Percentiles rank a stretch among this genome's conserved stretches.
These are phyloP conservation scores for Phyllosticta citriasiana DNA, from an alignment of 2,329 filamentous ascomycete genomes.

Conservation along the genomic window DNA sequence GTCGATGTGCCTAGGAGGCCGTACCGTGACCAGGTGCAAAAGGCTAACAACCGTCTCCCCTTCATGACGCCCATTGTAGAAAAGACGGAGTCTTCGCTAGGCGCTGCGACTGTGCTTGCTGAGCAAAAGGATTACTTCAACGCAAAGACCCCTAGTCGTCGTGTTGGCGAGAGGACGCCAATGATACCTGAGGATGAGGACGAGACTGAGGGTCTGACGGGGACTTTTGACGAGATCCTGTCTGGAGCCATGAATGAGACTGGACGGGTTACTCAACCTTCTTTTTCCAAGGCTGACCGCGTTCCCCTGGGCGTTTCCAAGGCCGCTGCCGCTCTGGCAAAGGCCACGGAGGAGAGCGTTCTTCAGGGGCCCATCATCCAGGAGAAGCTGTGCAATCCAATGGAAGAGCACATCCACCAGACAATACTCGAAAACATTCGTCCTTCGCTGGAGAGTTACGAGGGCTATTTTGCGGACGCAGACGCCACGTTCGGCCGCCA, in stretches of 20 bases:
- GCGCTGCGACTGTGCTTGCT: slow-evolving; percentile 28
- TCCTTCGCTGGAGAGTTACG: slow-evolving; percentile 62
- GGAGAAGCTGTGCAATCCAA: slow-evolving; percentile 79
- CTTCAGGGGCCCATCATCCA: slow-evolving; percentile 65
- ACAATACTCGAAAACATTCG: slow-evolving; percentile 66
- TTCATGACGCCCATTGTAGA: slow-evolving; percentile 99
- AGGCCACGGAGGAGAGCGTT: slow-evolving; percentile 29
- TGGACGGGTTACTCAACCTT: slow-evolving; percentile 42
- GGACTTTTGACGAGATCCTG: slow-evolving; percentile 60
- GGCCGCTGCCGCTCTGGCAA: slow-evolving; percentile 13
- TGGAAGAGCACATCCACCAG: slow-evolving; percentile 63
- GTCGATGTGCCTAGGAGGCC: slow-evolving; percentile 70
- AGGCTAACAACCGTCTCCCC: slow-evolving; percentile 82
- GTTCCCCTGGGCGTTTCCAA: slow-evolving; percentile 16
- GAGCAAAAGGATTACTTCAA: slow-evolving; percentile 49
- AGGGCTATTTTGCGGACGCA: slow-evolving; percentile 69
- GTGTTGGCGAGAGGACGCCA: slow-evolving; percentile 25
- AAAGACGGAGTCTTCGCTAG: slow-evolving; percentile 80
- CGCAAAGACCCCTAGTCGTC: slow-evolving; percentile 70
- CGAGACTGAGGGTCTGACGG: slow-evolving; percentile 49
- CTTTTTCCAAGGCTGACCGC: slow-evolving; percentile 24
- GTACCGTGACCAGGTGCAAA: slow-evolving; percentile 68
- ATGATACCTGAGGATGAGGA: slow-evolving; percentile 35
- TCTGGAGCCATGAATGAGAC: slow-evolving; percentile 37
- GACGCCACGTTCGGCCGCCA: slow-evolving; percentile 55